Evolutionary conservation across 129 eudicot species (phyloP), one percentile per base, ranked within the genome.

Genomic region (Calendula officinalis): DNA sequence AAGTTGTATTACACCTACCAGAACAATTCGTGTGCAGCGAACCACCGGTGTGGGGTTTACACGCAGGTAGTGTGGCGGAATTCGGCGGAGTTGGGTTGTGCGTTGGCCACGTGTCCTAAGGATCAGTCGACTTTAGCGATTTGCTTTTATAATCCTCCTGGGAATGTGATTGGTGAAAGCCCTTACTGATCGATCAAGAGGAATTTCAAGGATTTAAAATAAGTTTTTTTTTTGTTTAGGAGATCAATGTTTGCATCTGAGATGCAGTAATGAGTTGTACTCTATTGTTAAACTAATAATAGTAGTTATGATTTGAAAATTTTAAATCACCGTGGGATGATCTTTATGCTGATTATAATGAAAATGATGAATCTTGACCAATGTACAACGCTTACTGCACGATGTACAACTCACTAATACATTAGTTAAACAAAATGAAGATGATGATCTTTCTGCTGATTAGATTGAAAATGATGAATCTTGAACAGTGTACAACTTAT

Each of bases 61-160:
- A 91, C 92, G 13, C 97, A 91, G 81, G 87, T 91, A 72, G 95
- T 91, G 79, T 91, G 97, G 97, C 78, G 71, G 80, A 80, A 78
- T 5, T 70, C 97, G 45, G 49, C 48, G 34, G 94, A 87, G 69
- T 8, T 91, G 72, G 97, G 97, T 33, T 91, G 97, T 61, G 85
- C 95, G 0, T 73, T 80, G 45, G 95, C 88, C 9, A 75, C 48
- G 2, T 91, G 97, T 67, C 54, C 54, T 8, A 62, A 78, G 59
- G 83, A 87, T 17, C 57, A 59, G 11, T 59, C 95, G 6, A 75
- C 75, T 38, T 68, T 91, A 64, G 87, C 97, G 14, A 71, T 91
- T 13, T 91, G 97, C 62, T 84, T 81, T 47, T 91, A 91, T 76
- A 76, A 91, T 74, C 97, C 97, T 7, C 97, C 97, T 2, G 95